phyloP scores from a whole-genome alignment of 805 yeast genomes.

The Henningerozyma blattae region DNA sequence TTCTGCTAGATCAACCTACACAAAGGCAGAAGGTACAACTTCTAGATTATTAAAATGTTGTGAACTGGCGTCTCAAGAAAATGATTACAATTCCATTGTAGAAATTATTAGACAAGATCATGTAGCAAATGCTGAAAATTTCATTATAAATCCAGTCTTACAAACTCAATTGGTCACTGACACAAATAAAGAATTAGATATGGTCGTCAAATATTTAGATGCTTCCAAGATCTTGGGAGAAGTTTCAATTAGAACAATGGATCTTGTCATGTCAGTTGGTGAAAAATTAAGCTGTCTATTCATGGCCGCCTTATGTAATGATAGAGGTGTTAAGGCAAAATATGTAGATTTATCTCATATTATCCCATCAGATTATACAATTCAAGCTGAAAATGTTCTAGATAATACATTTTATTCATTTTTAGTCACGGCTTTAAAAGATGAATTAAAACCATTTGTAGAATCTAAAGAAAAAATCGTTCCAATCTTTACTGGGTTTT shows the following conservation, averaged over 20 bases:
- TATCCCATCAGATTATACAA: conserved; percentile 46
- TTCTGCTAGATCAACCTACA: conserved; percentile 83
- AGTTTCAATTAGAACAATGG: conserved; percentile 77
- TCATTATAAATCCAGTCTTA: conserved; percentile 34
- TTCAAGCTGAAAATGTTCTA: conserved; percentile 36
- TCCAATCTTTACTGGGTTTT: conserved; percentile 93
- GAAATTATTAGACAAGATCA: conserved; percentile 72
- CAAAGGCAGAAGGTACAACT: conserved; percentile 93
- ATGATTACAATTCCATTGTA: conserved; percentile 46
- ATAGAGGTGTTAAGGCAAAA: conserved; percentile 63
- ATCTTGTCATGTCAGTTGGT: conserved; percentile 84
- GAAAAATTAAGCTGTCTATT: conserved; percentile 86
- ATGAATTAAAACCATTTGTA: conserved; percentile 32
- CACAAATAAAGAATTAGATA: conserved; percentile 53
- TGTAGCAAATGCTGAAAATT: conserved; percentile 50
- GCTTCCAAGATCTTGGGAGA: conserved; percentile 92
- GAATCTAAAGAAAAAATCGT: conserved; percentile 31
- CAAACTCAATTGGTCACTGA: conserved; percentile 43
- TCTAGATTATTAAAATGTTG: conserved; percentile 78
- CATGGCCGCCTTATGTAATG: conserved; percentile 77
- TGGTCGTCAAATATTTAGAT: conserved; percentile 56
- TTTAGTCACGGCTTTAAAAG: conserved; percentile 41
- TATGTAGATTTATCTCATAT: conserved; percentile 71
- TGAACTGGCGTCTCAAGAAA: conserved; percentile 53
- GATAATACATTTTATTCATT: conserved; percentile 54